Conservation (phyloP, 768 basidiomycete species). For the Suillus lakei region DNA sequence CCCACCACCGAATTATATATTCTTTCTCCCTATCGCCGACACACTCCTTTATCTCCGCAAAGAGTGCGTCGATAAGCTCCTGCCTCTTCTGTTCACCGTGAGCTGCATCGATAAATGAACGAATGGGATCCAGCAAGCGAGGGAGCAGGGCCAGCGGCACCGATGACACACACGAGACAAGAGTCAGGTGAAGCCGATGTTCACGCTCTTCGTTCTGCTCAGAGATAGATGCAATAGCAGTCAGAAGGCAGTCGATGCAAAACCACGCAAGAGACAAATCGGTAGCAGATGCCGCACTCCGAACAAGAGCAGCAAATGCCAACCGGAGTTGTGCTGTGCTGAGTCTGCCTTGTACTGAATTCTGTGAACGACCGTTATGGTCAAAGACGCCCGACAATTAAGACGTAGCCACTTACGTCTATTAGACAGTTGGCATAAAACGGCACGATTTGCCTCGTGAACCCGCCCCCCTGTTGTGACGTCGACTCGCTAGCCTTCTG, state of each 20-base stretch:
- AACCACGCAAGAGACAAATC: constrained; percentile 64
- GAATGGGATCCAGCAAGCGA: constrained; percentile 55
- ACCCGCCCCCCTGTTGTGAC: constrained; percentile 32
- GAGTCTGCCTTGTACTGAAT: constrained; percentile 63
- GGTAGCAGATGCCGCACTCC: constrained; percentile 54
- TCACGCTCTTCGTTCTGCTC: constrained; percentile 26
- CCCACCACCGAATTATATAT: constrained; percentile 76
- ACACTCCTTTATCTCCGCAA: constrained; percentile 64
- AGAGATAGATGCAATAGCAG: constrained; percentile 30
- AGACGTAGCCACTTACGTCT: constrained; percentile 50
- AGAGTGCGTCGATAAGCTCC: constrained; percentile 61
- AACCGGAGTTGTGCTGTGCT: constrained; percentile 69
- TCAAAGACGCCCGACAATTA: constrained; percentile 4
- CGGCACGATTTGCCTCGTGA: constrained; percentile 65
- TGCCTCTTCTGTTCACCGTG: constrained; percentile 35
- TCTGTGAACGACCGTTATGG: constrained; percentile 43
- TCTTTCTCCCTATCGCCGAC: constrained; percentile 75
- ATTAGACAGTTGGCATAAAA: constrained; percentile 77
- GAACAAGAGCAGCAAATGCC: constrained; percentile 75
- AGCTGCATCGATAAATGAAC: constrained; percentile 34
- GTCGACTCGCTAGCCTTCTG: constrained; percentile 34
- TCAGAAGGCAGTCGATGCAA: constrained; percentile 62
- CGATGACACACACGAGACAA: constrained; percentile 69
- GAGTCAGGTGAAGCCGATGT: constrained; percentile 65
- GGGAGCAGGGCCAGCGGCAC: constrained; percentile 62